Evolutionary conservation across 2,329 filamentous ascomycete species (phyloP).

Genomic region (Septoria petroselini): DNA sequence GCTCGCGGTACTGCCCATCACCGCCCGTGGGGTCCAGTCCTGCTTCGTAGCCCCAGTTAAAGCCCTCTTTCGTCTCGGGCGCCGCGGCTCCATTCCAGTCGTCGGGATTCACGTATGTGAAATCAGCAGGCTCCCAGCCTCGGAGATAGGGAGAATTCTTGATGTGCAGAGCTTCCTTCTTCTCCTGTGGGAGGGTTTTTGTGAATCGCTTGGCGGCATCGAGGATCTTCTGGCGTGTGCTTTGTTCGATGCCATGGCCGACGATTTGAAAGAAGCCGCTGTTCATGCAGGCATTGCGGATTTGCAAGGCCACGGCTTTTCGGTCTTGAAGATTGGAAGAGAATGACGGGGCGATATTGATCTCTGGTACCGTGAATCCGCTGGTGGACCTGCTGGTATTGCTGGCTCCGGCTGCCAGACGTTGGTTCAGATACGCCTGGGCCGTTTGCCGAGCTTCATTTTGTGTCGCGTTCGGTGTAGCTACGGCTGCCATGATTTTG

Average conservation of each 20-base stretch:
- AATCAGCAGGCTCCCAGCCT: constrained; percentile 44
- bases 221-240: constrained; percentile 36
- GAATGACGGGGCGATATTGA: constrained; percentile 41
- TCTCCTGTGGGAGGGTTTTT: constrained; percentile 32
- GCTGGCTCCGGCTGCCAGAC: constrained; percentile 30
- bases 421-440: constrained; percentile 38
- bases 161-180: constrained; percentile 43
- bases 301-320: constrained; percentile 40
- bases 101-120: constrained; percentile 42
- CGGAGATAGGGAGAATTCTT: constrained; percentile 41
- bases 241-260: constrained; percentile 38
- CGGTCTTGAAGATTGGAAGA: constrained; percentile 35
- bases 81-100: constrained; percentile 27
- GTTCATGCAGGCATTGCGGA: constrained; percentile 41
- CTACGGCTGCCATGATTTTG: constrained; percentile 14
- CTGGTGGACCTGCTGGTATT: constrained; percentile 12
- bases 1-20: constrained; percentile 43
- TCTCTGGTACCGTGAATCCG: constrained; percentile 39
- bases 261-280: constrained; percentile 44
- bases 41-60: constrained; percentile 46
- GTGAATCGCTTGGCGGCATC: constrained; percentile 41
- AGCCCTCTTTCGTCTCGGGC: constrained; percentile 44
- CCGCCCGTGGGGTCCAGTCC: constrained; percentile 42
- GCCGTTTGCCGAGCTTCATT: constrained; percentile 38
- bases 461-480: constrained; percentile 23